Base-by-base conservation (phyloP, 208 protist genomes). In the Trypanosoma melophagium region DNA sequence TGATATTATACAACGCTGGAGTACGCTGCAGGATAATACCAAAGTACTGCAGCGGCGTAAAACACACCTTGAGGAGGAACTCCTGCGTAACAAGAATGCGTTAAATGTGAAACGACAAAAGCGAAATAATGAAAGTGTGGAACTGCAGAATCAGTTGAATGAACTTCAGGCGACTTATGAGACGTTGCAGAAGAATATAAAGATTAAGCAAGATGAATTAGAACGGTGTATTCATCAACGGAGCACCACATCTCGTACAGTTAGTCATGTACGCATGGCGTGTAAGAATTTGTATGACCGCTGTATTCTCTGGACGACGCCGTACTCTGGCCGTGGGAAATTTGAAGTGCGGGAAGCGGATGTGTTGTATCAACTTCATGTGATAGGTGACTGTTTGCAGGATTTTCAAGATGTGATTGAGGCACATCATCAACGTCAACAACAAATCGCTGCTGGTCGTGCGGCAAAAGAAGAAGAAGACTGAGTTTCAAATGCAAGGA, bases 221-320 rank as follows among this genome's bases (percentile, higher is more conserved):
- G 87, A 97, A 65, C 84, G 84, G n/a, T 85, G 78, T 56, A 80
- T 97, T 59, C 93, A 91, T 56, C 90, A 97, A 54, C 89, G 93
- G 66, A 90, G 86, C 66, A 72, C 83, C 0, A 96, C 90, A 28
- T 94, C 93, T 50, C 88, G 90, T 40, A 96, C 89, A 4, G 77
- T 97, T 19, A 95, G 90, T 59, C 93, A 97, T 75, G 83, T 97
- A 25, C 87, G 86, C 70, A 96, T 97, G 88, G 93, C 93, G 12
- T 88, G 84, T 10, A 83, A 91, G 40, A 97, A 97, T 67, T 66
- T 97, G 41, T 94, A 92, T 69, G 90, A 96, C 44, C 88, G 93
- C 31, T 97, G 93, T 65, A 76, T 94, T 14, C 54, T 70, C 58
- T 93, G 88, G 86, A 90, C 83, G 17, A 71, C 69, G 13, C 69